Base-by-base conservation (phyloP, 352 stramenopile genomes). In the Aphanomyces euteiches region DNA sequence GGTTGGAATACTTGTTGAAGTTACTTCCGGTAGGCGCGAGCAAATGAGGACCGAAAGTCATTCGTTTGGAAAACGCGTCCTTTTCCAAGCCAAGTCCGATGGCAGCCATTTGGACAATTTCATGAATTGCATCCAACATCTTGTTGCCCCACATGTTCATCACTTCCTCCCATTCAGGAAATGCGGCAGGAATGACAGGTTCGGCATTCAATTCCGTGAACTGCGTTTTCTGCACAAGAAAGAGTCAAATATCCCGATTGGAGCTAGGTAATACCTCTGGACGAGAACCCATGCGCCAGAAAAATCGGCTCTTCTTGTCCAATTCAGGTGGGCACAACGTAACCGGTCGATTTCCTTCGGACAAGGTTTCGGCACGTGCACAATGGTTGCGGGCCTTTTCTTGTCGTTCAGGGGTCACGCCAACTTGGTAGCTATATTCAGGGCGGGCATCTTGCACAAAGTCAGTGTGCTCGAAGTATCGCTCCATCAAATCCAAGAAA, bases 231-330 rank as follows among this genome's bases (percentile, higher is more conserved):
- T 84, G 19, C 40, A 70, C 60, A 54, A 13, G 15, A 63, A n/a
- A 7, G 28, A 28, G 28, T 28, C 28, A 28, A 28, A 28, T 28
- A 28, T 28, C 2, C 28, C 28, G 28, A 28, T 28, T 28, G 28
- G 28, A 28, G 28, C 28, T 48, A 7, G 47, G 10, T 21, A 6
- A 7, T 53, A 72, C 65, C 47, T 53, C 47, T 5, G 86, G 87
- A n/a, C 84, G 85, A 41, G 91, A 80, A 34, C 90, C 92, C 36
- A 97, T 80, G 66, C 91, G 88, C 92, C 92, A 98, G 77, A 98
- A 98, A 79, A 97, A 98, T 63, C 92, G 87, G 78, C 91, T 97
- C 79, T 98, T 98, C 73, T 93, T 91, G 77, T 98, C 90, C 13
- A 88, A 83, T 74, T 96, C 83, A 3, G 90, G 90, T 15, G 90